Evolutionary conservation across 1,284 basidiomycete species (phyloP).

Genomic region (Rhodotorula mucilaginosa): DNA sequence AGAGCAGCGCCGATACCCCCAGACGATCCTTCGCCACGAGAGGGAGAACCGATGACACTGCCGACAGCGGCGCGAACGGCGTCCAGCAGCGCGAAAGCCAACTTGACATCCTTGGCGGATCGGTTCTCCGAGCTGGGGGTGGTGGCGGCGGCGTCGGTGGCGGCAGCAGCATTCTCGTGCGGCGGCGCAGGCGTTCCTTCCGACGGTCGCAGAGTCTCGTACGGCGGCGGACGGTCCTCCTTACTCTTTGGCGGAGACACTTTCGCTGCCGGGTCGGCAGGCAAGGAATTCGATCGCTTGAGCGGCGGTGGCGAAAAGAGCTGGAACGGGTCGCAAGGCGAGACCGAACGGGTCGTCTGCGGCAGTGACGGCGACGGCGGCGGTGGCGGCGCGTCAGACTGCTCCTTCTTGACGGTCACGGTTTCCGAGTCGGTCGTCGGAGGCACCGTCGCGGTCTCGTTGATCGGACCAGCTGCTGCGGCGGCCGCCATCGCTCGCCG

Average conservation of each 20-base stretch:
- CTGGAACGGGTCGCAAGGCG: neutral
- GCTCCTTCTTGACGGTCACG: neutral
- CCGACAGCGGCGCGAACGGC: slow-evolving; percentile 14
- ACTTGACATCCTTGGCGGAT: slow-evolving; percentile 6
- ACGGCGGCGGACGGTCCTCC: slow-evolving; percentile 14
- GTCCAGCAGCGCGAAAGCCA: slow-evolving; percentile 22
- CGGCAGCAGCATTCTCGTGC: neutral
- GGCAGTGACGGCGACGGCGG: neutral
- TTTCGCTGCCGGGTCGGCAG: no score
- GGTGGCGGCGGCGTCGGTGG: neutral
- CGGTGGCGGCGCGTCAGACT: neutral
- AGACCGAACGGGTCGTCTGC: neutral
- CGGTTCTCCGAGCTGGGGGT: neutral
- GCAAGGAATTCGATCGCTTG: neutral
- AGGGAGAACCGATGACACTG: neutral
- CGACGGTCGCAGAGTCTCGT: slow-evolving; percentile 6
- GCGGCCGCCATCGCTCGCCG: slow-evolving; percentile 15
- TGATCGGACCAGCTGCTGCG: neutral
- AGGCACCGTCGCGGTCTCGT: neutral
- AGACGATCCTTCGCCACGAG: neutral
- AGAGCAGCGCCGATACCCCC: neutral
- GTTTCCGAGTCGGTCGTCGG: no score
- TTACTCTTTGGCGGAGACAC: neutral
- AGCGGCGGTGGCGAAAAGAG: neutral
- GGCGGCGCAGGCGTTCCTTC: no score